These are phyloP conservation scores for Daldinia concentrica DNA, from an alignment of 495 filamentous ascomycete genomes.

Conservation along the genomic window DNA sequence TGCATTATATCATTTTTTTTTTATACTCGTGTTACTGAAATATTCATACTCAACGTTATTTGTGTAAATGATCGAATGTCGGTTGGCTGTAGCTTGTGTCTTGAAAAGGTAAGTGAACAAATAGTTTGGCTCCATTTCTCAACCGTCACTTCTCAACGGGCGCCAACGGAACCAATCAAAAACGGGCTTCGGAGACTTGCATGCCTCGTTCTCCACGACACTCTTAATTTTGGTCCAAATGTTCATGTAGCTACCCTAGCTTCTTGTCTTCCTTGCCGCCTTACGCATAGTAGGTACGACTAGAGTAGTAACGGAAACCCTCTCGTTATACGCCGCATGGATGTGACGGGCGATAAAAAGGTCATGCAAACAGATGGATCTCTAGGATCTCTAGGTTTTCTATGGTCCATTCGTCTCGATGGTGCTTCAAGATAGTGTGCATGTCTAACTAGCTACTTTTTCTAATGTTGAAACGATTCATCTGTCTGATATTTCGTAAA, in stretches of 20 bases:
- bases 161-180: conserved; percentile 57
- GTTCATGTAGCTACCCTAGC: conserved; percentile 18
- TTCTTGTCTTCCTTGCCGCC: conserved; percentile 17
- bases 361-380: conserved; percentile 24
- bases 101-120: conserved; percentile 21
- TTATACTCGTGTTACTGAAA: neutral
- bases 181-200: conserved; percentile 8
- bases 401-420: conserved; percentile 16
- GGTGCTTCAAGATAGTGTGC: conserved; percentile 18
- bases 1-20: conserved; percentile 1
- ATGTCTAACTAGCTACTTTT: conserved; percentile 11
- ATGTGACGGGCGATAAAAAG: conserved; percentile 30
- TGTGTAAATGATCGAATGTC: conserved; percentile 1
- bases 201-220: conserved; percentile 26
- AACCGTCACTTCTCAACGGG: conserved; percentile 51
- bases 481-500: conserved; percentile 4
- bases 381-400: neutral
- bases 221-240: conserved; percentile 17
- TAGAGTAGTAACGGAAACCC: conserved; percentile 14
- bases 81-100: conserved; percentile 14
- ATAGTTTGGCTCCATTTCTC: conserved; percentile 30
- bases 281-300: conserved; percentile 21
- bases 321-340: conserved; percentile 15
- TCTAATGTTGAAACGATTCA: neutral
- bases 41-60: conserved; percentile 17